A percentile compares a stretch with the other conserved stretches of the same genome.
Conservation (phyloP, 176 grass and related monocot genomes). For the Paspalum notatum region DNA sequence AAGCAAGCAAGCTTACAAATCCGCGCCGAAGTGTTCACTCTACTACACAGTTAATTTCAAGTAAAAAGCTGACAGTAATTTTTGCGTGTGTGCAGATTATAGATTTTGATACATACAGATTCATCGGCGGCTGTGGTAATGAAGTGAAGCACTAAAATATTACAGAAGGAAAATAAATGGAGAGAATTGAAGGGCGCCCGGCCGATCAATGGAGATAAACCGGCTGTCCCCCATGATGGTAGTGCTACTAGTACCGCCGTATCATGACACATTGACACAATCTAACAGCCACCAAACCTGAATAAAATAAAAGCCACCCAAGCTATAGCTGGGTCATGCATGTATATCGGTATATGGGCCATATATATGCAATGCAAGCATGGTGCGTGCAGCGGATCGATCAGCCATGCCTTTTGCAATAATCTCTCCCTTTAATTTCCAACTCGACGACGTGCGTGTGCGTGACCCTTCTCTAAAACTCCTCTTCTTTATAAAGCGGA, state of each 20-base stretch:
- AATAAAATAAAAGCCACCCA: not conserved
- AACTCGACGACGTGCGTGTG: not conserved
- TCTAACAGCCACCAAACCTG: conserved; percentile 30
- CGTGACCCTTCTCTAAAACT: not conserved
- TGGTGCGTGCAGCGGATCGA: not conserved
- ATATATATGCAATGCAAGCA: no score
- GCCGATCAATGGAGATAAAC: not conserved
- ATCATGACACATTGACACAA: conserved; percentile 9
- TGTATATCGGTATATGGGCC: not conserved
- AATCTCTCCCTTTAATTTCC: not conserved
- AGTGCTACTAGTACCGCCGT: not conserved
- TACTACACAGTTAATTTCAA: no score
- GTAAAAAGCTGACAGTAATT: no score
- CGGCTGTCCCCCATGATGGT: conserved; percentile 23
- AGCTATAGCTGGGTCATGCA: not conserved
- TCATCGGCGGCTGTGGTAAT: no score
- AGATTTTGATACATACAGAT: no score
- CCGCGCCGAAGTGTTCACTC: no score
- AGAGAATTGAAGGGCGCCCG: no score
- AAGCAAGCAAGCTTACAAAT: no score
- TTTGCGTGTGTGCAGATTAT: no score
- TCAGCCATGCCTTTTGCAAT: not conserved
- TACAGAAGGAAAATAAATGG: no score
- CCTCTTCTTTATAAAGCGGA: not conserved
- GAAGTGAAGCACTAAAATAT: no score